Conservation (phyloP, 2,329 filamentous ascomycete species). For the Pochonia chlamydosporia region DNA sequence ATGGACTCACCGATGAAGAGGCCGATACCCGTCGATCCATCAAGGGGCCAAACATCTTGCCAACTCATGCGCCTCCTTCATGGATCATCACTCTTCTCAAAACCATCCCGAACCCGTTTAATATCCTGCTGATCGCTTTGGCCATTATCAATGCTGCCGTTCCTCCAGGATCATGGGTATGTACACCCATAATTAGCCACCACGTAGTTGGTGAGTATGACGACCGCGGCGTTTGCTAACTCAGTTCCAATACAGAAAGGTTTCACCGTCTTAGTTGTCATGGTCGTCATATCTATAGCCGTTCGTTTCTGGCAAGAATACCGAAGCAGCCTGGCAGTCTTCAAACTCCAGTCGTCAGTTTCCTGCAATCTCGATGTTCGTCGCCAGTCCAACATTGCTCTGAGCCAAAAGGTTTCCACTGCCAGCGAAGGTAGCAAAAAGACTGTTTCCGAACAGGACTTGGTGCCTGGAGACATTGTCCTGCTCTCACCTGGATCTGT, state of each 20-base stretch:
- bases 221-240: not conserved
- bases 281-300: slow-evolving; percentile 19
- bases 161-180: slow-evolving; percentile 13
- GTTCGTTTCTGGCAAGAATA: slow-evolving; percentile 24
- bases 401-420: slow-evolving; percentile 1
- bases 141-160: slow-evolving; percentile 19
- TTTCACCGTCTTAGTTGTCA: slow-evolving; percentile 19
- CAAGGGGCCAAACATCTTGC: slow-evolving; percentile 18
- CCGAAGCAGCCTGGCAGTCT: slow-evolving; percentile 19
- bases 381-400: slow-evolving; percentile 7
- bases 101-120: slow-evolving; percentile 21
- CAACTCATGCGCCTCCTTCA: slow-evolving; percentile 18
- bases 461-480: slow-evolving; percentile 20
- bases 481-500: slow-evolving; percentile 16
- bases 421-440: slow-evolving; percentile 3
- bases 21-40: slow-evolving; percentile 14
- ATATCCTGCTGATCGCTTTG: slow-evolving; percentile 17
- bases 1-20: slow-evolving; percentile 17
- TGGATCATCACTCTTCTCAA: slow-evolving; percentile 20
- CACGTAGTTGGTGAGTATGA: no score
- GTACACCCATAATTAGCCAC: no score
- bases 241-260: slow-evolving; percentile 8
- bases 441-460: slow-evolving; percentile 10
- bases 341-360: slow-evolving; percentile 19
- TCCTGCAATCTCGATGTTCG: slow-evolving; percentile 15